These are phyloP conservation scores for Aurinia saxatilis DNA, from an alignment of 345 rosid species.

Conservation along the genomic window DNA sequence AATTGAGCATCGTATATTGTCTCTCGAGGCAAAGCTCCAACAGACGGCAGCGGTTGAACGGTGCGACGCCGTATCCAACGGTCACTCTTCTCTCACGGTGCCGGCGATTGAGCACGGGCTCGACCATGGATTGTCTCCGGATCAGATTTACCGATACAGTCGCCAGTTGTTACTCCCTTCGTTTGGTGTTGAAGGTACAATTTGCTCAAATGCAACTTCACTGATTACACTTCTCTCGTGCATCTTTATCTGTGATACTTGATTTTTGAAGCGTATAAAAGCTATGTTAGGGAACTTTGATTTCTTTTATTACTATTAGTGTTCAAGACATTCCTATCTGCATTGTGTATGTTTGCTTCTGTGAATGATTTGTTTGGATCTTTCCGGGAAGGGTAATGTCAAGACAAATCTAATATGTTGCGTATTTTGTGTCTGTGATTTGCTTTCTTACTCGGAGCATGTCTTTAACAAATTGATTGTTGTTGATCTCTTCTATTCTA, in stretches of 20 bases:
- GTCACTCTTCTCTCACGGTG: conserved; percentile 20
- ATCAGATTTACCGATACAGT: conserved; percentile 79
- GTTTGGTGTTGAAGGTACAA: conserved; percentile 75
- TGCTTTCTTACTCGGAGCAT: neutral
- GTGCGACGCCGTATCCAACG: conserved; percentile 29
- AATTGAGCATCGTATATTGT: conserved; percentile 54
- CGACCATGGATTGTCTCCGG: conserved; percentile 51
- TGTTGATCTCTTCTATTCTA: neutral
- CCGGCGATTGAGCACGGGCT: conserved; percentile 26
- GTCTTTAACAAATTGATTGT: neutral
- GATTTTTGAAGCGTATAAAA: neutral
- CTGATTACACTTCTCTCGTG: too few species aligned
- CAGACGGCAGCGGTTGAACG: conserved; percentile 16
- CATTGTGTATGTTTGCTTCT: neutral
- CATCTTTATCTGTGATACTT: neutral
- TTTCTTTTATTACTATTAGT: neutral
- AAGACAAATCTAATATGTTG: neutral
- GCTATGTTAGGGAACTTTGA: neutral
- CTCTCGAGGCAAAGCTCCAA: conserved; percentile 63
- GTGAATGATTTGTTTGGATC: neutral
- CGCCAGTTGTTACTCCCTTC: conserved; percentile 89
- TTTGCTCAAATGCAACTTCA: neutral
- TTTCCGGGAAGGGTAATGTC: too few species aligned
- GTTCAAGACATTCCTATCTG: neutral
- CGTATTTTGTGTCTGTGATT: neutral